Evolutionary conservation across 352 stramenopile species (phyloP), one percentile per base, ranked within the genome.

Genomic region (Pythium phragmiticola): DNA sequence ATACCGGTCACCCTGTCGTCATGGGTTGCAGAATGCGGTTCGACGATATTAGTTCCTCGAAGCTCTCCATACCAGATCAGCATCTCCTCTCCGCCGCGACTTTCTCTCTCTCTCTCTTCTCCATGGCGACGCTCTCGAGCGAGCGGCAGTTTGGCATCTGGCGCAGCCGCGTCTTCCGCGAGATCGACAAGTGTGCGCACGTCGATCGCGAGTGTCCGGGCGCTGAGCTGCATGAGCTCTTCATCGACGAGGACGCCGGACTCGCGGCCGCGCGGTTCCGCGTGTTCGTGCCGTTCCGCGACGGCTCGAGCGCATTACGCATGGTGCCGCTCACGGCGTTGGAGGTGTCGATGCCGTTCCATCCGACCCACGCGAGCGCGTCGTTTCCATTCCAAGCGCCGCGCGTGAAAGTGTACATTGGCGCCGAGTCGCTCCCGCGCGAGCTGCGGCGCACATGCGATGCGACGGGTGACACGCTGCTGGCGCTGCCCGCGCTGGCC

Each of bases 221-320:
- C n/a, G 71, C 78, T 14, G 75, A 74, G 30, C 63, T 94, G 37
- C 71, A 77, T 16, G 70, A 76, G 28, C 63, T 74, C 19, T 63
- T 69, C 30, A 57, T 94, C 4, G 83, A 87, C 17, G 80, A 90
- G 37, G 55, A 51, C 12, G 50, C 56, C 1, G 84, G 84, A 17
- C 39, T 67, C 21, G 88, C 80, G 36, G 60, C 77, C 26, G 69
- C 71, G 63, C 80, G 87, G 21, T 89, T 94, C 67, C 73, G 81
- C 51, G 89, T 83, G 57, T 94, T 89, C 45, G 80, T 90, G 43
- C 82, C 84, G 8, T 91, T 94, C 62, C 78, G 78, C 16, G 75
- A 85, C 26, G 82, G 82, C 50, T 94, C 84, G 1, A 82, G 85
- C 43, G 82, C 82, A 37, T 75, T 94, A 3, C 37, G 65, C 17